phyloP scores from a whole-genome alignment of 805 yeast genomes.

The Zygosaccharomyces gambellarensis region DNA sequence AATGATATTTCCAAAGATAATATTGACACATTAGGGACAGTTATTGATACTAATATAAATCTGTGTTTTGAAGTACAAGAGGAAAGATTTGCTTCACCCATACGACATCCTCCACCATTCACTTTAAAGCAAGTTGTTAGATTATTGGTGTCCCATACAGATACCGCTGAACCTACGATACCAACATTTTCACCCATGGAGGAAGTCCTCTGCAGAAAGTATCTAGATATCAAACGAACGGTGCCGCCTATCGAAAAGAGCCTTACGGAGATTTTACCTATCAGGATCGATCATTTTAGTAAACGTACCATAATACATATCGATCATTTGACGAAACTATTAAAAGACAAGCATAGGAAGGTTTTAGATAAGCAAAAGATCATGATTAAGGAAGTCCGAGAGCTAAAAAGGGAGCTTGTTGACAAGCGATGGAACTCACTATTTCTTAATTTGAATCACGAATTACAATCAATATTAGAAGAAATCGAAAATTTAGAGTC shows the following conservation, averaged over 20 bases:
- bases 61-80: slow-evolving; percentile 38
- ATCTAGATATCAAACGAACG: slow-evolving; percentile 38
- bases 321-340: slow-evolving; percentile 29
- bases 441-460: slow-evolving; percentile 44
- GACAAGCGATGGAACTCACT: slow-evolving; percentile 54
- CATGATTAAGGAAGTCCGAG: slow-evolving; percentile 39
- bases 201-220: slow-evolving; percentile 39
- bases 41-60: slow-evolving; percentile 37
- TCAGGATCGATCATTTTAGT: slow-evolving; percentile 43
- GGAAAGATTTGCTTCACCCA: slow-evolving; percentile 38
- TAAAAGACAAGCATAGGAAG: slow-evolving; percentile 37
- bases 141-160: slow-evolving; percentile 28
- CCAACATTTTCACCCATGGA: slow-evolving; percentile 41
- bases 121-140: slow-evolving; percentile 34
- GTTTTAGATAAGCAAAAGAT: slow-evolving; percentile 40
- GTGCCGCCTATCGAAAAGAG: slow-evolving; percentile 49
- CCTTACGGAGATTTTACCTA: slow-evolving; percentile 48
- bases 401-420: slow-evolving; percentile 43
- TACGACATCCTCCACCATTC: slow-evolving; percentile 38
- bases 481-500: slow-evolving; percentile 18
- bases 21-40: slow-evolving; percentile 40
- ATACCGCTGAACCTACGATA: slow-evolving; percentile 30
- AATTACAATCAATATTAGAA: slow-evolving; percentile 32
- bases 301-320: slow-evolving; percentile 29
- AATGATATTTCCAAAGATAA: slow-evolving; percentile 41